A percentile compares a stretch with the other conserved stretches of the same genome.
phyloP scores from a whole-genome alignment of 1,139 yeast species.

The Taphrina communis region DNA sequence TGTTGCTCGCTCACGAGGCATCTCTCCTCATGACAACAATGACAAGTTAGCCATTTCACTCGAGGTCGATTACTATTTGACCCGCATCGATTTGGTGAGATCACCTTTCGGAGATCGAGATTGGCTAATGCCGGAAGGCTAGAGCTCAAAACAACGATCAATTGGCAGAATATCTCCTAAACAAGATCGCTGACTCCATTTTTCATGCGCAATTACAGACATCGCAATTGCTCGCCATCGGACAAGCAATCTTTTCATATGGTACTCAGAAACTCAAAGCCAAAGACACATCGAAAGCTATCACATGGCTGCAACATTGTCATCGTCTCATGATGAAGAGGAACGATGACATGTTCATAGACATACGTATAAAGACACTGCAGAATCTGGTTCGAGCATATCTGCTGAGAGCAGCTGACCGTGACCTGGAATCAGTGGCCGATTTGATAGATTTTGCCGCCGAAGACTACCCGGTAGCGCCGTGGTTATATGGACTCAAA shows the following conservation, averaged over 20 bases:
- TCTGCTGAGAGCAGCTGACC: constrained; percentile 13
- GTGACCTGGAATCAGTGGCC: constrained; percentile 16
- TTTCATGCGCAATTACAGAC: not conserved
- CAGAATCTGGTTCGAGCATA: constrained; percentile 29
- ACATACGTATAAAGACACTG: constrained; percentile 20
- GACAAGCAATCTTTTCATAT: constrained; percentile 14
- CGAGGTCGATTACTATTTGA: constrained; percentile 14
- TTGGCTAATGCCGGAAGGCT: constrained; percentile 3
- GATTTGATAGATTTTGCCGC: constrained; percentile 22
- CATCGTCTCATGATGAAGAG: not conserved
- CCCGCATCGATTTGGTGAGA: constrained; percentile 21
- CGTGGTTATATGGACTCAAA: constrained; percentile 27
- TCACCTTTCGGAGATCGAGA: not conserved
- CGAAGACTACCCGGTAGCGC: constrained; percentile 30
- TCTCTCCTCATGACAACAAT: too few species aligned
- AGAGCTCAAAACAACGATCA: constrained; percentile 17
- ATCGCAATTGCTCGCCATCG: constrained; percentile 8
- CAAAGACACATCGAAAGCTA: constrained; percentile 12
- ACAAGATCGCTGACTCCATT: constrained; percentile 7
- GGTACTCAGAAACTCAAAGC: constrained; percentile 8
- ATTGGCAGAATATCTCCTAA: constrained; percentile 23
- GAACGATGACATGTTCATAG: constrained; percentile 12
- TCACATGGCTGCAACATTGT: constrained; percentile 13
- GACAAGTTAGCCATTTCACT: not conserved
- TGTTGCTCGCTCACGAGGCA: not conserved